phyloP scores from a whole-genome alignment of 768 basidiomycete species.

The Cyclocybe cylindracea region DNA sequence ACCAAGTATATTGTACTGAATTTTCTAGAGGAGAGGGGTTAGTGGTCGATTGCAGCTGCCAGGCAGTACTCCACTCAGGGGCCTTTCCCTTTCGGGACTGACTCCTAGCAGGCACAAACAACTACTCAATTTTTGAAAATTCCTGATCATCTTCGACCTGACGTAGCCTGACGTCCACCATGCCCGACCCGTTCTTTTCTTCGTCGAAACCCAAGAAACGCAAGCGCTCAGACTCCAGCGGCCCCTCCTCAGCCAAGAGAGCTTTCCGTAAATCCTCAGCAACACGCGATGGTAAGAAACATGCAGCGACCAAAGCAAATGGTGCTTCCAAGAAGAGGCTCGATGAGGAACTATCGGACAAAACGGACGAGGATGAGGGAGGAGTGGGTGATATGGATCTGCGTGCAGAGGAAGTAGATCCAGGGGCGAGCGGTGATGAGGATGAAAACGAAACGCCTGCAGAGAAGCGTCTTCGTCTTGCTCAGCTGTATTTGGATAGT shows the following conservation, averaged over 20 bases:
- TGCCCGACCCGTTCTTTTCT: constrained; percentile 87
- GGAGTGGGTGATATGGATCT: constrained; percentile 79
- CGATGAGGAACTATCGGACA: constrained; percentile 75
- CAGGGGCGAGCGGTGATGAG: constrained; percentile 74
- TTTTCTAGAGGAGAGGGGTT: no score
- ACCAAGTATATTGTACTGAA: no score
- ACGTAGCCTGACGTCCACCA: constrained; percentile 22
- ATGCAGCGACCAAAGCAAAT: constrained; percentile 20
- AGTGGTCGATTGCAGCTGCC: no score
- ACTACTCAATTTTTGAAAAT: constrained; percentile 1
- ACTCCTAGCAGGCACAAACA: no score
- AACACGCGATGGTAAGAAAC: constrained; percentile 18
- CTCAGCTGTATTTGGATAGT: constrained; percentile 85
- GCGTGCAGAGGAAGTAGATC: constrained; percentile 48
- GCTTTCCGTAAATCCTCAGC: constrained; percentile 24
- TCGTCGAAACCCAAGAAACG: constrained; percentile 61
- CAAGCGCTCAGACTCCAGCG: constrained; percentile 46
- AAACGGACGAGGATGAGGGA: constrained; percentile 51
- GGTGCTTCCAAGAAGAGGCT: constrained; percentile 24
- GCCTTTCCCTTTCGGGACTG: no score
- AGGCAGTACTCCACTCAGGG: no score
- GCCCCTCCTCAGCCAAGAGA: constrained; percentile 24
- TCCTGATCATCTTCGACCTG: background rate
- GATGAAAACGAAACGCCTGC: constrained; percentile 90
- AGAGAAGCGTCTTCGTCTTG: constrained; percentile 87